Conservation (phyloP, 768 basidiomycete species). For the Leccinum longicurvipes region DNA sequence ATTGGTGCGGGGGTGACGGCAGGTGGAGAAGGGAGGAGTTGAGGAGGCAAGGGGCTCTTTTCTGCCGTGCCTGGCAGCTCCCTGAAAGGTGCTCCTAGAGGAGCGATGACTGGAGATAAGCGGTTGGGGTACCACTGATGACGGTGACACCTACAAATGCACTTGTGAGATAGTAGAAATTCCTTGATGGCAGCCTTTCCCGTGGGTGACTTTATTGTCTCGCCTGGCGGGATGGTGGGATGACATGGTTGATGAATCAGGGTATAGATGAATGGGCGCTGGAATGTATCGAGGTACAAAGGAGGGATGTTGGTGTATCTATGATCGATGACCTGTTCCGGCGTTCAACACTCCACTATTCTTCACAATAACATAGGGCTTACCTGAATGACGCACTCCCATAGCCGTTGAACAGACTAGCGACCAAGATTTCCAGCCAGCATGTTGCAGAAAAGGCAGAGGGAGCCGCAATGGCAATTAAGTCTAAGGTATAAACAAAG, state of each 20-base stretch:
- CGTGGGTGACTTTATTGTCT: slow-evolving; percentile 86
- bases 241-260: slow-evolving; percentile 72
- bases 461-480: too few species aligned
- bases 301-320: slow-evolving; percentile 85
- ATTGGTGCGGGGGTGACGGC: not conserved
- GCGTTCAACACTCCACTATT: too few species aligned
- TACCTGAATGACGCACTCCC: too few species aligned
- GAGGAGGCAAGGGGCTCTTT: slow-evolving; percentile 18
- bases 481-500: too few species aligned
- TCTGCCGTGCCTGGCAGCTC: slow-evolving; percentile 16
- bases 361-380: too few species aligned
- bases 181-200: slow-evolving; percentile 95
- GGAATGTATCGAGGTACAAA: slow-evolving; percentile 68
- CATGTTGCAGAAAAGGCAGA: too few species aligned
- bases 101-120: slow-evolving; percentile 36
- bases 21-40: slow-evolving; percentile 14
- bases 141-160: slow-evolving; percentile 87
- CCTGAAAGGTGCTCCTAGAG: slow-evolving; percentile 42
- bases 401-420: too few species aligned
- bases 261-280: slow-evolving; percentile 46
- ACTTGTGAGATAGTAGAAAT: slow-evolving; percentile 80
- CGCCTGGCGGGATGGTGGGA: slow-evolving; percentile 91
- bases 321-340: too few species aligned
- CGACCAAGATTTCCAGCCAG: too few species aligned
- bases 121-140: slow-evolving; percentile 56